Evolutionary conservation across 139 green algal genomes (phyloP), one percentile per base, ranked within the genome.

Genomic region (Volvox reticuliferus): DNA sequence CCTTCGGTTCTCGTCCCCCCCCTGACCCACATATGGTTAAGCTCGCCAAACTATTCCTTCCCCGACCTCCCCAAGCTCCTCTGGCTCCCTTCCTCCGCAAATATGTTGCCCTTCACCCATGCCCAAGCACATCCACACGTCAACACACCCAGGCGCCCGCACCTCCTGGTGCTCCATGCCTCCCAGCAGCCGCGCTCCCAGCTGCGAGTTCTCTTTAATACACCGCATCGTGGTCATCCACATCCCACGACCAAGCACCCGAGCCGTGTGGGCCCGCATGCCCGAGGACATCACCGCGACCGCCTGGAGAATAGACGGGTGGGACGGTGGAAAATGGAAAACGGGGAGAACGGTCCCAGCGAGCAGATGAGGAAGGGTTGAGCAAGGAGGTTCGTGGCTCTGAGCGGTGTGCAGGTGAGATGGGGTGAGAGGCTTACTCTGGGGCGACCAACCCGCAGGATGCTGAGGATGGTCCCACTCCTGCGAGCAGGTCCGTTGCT

Each of bases 161-260:
- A 90, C 86, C 86, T 84, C 55, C 55, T 78, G 33, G 24, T 35
- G 14, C 18, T 86, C 89, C 89, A 92, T 89, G 24, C 80, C 28
- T 55, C 78, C 55, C 65, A 91, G 87, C 87, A 91, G 32, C 37
- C 76, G 30, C 9, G 87, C 87, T 12, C 61, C 87, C 76, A 91
- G 87, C 76, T 36, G 61, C 61, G 87, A 77, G 32, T 61, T 68
- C n/a, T 91, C 87, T 55, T 86, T 85, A 18, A 95, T 82, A 2
- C 79, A 63, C 2, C 87, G 68, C 83, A 93, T 93, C 14, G 93
- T 94, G 67, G 63, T 30, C 73, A 88, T 75, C 93, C 93, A 95
- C 33, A 87, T 69, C n/a, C 73, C 36, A 0, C 35, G 33, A 62
- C 86, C 87, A 1, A 95, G 50, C 22, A 75, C 71, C 36, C 30